phyloP scores from a whole-genome alignment of 1,139 yeast genomes.

The Tardiomyces blankii region DNA sequence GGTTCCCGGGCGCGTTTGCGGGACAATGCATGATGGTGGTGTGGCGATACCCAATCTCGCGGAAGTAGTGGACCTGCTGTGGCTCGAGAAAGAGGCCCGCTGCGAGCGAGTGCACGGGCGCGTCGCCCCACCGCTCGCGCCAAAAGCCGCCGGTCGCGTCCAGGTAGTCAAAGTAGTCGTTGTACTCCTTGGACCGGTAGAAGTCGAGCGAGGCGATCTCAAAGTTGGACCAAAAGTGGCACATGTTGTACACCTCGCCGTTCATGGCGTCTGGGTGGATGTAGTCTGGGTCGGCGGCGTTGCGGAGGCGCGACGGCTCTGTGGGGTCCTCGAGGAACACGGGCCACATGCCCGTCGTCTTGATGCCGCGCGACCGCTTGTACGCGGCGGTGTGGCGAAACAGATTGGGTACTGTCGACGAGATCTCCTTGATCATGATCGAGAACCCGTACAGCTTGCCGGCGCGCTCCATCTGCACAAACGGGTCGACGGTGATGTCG shows the following conservation, averaged over 20 bases:
- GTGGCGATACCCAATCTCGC: constrained; percentile 84
- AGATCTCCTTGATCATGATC: constrained; percentile 60
- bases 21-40: constrained; percentile 80
- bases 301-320: neutral
- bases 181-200: constrained; percentile 53
- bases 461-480: constrained; percentile 57
- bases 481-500: constrained; percentile 86
- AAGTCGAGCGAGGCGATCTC: constrained; percentile 77
- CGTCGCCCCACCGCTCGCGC: constrained; percentile 28
- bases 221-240: constrained; percentile 92
- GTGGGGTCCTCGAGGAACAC: constrained; percentile 15
- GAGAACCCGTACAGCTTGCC: constrained; percentile 79
- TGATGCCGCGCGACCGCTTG: constrained; percentile 36
- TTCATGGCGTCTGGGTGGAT: constrained; percentile 33
- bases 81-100: constrained; percentile 59
- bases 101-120: constrained; percentile 82
- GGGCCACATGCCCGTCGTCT: constrained; percentile 37
- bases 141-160: constrained; percentile 74
- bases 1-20: constrained; percentile 36
- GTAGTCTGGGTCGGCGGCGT: constrained; percentile 3
- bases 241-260: constrained; percentile 59
- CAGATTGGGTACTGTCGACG: constrained; percentile 69
- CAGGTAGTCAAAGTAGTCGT: constrained; percentile 51
- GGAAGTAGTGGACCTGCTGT: constrained; percentile 69
- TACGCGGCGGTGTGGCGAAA: constrained; percentile 61